phyloP scores from a whole-genome alignment of 1,284 basidiomycete species.

The Ganoderma sp. region DNA sequence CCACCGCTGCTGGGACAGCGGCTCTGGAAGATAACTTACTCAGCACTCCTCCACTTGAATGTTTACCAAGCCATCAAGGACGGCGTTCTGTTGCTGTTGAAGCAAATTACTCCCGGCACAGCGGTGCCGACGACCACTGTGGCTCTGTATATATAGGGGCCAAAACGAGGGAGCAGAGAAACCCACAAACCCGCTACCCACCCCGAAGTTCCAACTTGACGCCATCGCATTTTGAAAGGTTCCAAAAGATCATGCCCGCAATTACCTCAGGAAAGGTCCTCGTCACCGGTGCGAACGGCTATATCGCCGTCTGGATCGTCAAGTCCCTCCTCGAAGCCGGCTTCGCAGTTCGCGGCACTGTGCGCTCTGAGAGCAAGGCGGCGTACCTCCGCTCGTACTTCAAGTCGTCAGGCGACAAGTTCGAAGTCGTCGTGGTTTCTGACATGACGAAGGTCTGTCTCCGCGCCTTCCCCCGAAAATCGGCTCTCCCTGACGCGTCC shows the following conservation, averaged over 20 bases:
- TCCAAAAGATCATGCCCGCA: slow-evolving; percentile 35
- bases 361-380: slow-evolving; percentile 58
- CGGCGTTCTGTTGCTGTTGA: background rate
- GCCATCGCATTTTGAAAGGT: background rate
- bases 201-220: background rate
- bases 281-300: slow-evolving; percentile 51
- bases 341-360: slow-evolving; percentile 59
- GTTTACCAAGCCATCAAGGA: background rate
- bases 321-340: slow-evolving; percentile 46
- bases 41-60: background rate
- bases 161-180: background rate
- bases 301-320: slow-evolving; percentile 49
- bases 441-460: slow-evolving; percentile 57
- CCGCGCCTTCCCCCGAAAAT: background rate
- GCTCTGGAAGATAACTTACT: background rate
- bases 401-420: slow-evolving; percentile 50
- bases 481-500: background rate
- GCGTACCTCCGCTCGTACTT: slow-evolving; percentile 56
- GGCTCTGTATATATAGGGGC: background rate
- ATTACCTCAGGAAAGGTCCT: slow-evolving; percentile 42
- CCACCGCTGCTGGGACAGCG: background rate
- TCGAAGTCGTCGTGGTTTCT: slow-evolving; percentile 57
- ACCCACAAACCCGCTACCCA: background rate
- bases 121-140: background rate
- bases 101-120: background rate